Evolutionary conservation across 1,284 basidiomycete species (phyloP).

Genomic region (Athelia sp.): DNA sequence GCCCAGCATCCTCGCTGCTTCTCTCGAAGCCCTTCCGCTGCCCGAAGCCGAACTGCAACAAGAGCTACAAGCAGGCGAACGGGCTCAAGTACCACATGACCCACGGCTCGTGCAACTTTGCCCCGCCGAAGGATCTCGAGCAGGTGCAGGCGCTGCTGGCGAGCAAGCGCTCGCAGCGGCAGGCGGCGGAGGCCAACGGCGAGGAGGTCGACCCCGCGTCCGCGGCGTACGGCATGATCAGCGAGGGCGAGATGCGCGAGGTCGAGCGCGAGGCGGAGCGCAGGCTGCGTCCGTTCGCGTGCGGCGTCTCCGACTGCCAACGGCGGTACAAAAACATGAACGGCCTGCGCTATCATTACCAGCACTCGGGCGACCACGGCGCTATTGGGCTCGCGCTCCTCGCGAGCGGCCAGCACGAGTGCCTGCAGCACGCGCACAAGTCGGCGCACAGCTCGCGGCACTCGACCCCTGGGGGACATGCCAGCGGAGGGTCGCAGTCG

Average conservation of each 20-base stretch:
- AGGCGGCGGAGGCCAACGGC: constrained; percentile 25
- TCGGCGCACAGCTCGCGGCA: background rate
- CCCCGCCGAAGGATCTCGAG: constrained; percentile 76
- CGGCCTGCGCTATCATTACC: constrained; percentile 92
- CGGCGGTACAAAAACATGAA: constrained; percentile 99
- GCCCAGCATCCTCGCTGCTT: constrained; percentile 47
- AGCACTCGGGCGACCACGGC: constrained; percentile 94
- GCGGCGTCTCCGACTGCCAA: constrained; percentile 86
- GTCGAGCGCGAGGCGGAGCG: constrained; percentile 82
- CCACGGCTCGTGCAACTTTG: constrained; percentile 91
- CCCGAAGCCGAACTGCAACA: constrained; percentile 96
- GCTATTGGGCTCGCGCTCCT: constrained; percentile 81
- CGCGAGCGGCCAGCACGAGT: constrained; percentile 78
- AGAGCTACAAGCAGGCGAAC: constrained; percentile 97
- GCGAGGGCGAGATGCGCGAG: constrained; percentile 65
- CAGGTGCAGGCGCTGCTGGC: constrained; percentile 65
- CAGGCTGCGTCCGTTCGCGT: constrained; percentile 79
- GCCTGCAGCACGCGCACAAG: constrained; percentile 5
- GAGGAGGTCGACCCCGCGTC: background rate
- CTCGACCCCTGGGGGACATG: constrained; percentile 12
- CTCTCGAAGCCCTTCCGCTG: constrained; percentile 91
- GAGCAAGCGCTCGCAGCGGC: constrained; percentile 45
- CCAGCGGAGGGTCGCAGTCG: constrained; percentile 14
- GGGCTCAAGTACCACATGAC: constrained; percentile 97
- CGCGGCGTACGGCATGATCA: constrained; percentile 33